Evolutionary conservation across 1,284 basidiomycete species (phyloP), one percentile per base, ranked within the genome.

Genomic region (Lentinus polychrous): DNA sequence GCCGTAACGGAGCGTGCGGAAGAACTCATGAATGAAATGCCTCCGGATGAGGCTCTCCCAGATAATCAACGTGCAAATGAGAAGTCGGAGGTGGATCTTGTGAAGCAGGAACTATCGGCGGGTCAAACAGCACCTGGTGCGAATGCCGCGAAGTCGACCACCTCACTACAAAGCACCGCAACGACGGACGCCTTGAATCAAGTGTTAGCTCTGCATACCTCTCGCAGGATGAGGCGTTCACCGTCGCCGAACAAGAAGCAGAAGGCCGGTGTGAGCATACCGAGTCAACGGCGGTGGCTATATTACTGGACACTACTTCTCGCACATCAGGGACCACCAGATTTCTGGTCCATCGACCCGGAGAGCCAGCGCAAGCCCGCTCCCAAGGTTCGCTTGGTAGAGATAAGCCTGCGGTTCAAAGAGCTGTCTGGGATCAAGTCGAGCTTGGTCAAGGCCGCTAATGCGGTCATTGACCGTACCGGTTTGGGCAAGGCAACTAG

Each of bases 291-390:
- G 4, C 75, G 86, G 11, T 89, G 81, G 73, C 66, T 89, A 11
- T 74, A 76, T 54, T 88, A 88, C 58, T 88, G 84, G 85, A 78
- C 82, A 1, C 70, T 81, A 4, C 56, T 85, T n/a, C 70, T 88
- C 24, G 67, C 75, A 1, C 68, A 74, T 40, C 73, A 75, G 43
- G 78, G 71, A 0, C 83, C 83, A 2, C 52, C 61, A 1, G 67
- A 70, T 36, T 64, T 83, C 52, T 81, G 75, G 74, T 51, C 62
- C 0, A 43, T 55, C 8, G 52, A 58, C 52, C 59, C 46, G 14
- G 48, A 46, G 10, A 52, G 54, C 6, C 49, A 52, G 4, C 24
- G 49, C 37, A 54, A 54, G 11, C 59, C 62, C 10, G 33, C 48
- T 43, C 56, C 57, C 17, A 68, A 64, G 42, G 61, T 66, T 24